A percentile compares a stretch with the other conserved stretches of the same genome.
phyloP scores from a whole-genome alignment of 495 filamentous ascomycete genomes.

The Platismatia glauca region DNA sequence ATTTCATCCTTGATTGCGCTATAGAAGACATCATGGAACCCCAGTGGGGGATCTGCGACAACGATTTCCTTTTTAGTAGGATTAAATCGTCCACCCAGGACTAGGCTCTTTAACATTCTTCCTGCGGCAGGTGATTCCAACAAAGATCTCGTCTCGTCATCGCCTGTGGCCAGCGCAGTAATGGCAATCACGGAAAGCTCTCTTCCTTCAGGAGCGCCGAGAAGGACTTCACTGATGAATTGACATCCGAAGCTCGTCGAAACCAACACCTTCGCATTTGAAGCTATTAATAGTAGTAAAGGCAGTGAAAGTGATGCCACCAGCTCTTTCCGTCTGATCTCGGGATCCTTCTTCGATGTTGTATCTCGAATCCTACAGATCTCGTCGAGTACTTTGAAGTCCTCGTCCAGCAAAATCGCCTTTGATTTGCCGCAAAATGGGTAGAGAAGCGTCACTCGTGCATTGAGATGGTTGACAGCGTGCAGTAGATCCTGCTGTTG shows the following conservation, averaged over 20 bases:
- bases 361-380: conserved; percentile 64
- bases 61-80: conserved; percentile 55
- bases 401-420: conserved; percentile 54
- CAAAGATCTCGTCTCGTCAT: conserved; percentile 40
- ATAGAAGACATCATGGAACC: conserved; percentile 72
- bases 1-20: conserved; percentile 64
- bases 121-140: conserved; percentile 55
- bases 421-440: conserved; percentile 65
- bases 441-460: conserved; percentile 73
- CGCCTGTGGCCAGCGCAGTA: conserved; percentile 55
- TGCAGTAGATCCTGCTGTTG: conserved; percentile 47
- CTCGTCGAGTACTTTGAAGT: conserved; percentile 59
- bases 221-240: conserved; percentile 71
- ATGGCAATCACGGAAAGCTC: conserved; percentile 58
- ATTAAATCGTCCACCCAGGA: conserved; percentile 80
- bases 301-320: conserved; percentile 53
- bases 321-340: conserved; percentile 65
- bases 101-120: conserved; percentile 82
- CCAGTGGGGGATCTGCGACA: conserved; percentile 62
- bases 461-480: conserved; percentile 58
- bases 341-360: conserved; percentile 86
- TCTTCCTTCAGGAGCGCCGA: conserved; percentile 69
- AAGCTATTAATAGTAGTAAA: conserved; percentile 61
- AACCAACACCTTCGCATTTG: conserved; percentile 56
- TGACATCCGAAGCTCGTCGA: conserved; percentile 76